These are phyloP conservation scores for Zygoascus ofunaensis DNA, from an alignment of 805 yeast species.

Conservation along the genomic window DNA sequence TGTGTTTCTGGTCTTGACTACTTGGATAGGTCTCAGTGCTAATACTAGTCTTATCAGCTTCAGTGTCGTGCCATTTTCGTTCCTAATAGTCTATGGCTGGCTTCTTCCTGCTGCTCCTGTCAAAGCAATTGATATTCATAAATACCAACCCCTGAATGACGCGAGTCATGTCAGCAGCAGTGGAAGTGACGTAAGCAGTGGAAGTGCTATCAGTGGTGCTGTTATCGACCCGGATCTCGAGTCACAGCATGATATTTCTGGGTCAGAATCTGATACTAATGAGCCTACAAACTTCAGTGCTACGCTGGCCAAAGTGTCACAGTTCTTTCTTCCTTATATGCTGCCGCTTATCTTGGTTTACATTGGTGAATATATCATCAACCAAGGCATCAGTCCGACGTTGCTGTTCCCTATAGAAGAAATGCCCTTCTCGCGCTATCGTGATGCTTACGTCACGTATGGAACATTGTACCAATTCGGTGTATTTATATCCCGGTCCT, in stretches of 20 bases:
- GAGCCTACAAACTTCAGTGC: neutral
- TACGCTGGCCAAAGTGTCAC: slow-evolving; percentile 23
- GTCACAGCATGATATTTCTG: neutral
- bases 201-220: neutral
- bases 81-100: slow-evolving; percentile 22
- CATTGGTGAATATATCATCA: slow-evolving; percentile 76
- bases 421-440: slow-evolving; percentile 58
- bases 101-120: slow-evolving; percentile 27
- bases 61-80: slow-evolving; percentile 32
- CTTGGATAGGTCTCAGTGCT: slow-evolving; percentile 51
- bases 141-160: slow-evolving; percentile 4
- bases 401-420: slow-evolving; percentile 63
- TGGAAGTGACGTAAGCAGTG: no score
- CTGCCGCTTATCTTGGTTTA: slow-evolving; percentile 77
- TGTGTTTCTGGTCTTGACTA: slow-evolving; percentile 59
- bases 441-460: slow-evolving; percentile 87
- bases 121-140: slow-evolving; percentile 1
- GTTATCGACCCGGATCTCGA: no score
- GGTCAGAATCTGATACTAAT: neutral
- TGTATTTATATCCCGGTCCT: slow-evolving; percentile 83
- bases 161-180: slow-evolving; percentile 1
- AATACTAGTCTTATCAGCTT: slow-evolving; percentile 48
- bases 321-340: slow-evolving; percentile 47
- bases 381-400: slow-evolving; percentile 89
- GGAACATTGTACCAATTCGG: slow-evolving; percentile 88